These are phyloP conservation scores for Micromonas commoda DNA, from an alignment of 139 green algal species.

Conservation along the genomic window DNA sequence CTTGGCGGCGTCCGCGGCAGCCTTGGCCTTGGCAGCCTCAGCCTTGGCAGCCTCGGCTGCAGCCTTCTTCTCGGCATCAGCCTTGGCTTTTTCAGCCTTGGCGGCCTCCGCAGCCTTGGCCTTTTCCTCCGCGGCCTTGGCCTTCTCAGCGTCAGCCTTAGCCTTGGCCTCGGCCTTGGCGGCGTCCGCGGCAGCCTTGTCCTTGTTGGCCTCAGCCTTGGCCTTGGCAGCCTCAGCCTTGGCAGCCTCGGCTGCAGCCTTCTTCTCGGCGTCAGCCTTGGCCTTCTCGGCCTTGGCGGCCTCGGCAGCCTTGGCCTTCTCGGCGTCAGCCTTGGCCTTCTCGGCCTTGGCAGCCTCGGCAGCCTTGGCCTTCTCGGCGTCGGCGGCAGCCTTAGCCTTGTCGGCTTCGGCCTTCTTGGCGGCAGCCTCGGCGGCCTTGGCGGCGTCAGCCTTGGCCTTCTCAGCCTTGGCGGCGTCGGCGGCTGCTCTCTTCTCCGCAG, in stretches of 20 bases:
- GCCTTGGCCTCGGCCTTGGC: neutral
- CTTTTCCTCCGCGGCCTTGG: neutral
- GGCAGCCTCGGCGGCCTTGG: neutral
- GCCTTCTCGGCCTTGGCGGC: neutral
- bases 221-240: neutral
- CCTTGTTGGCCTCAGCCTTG: neutral
- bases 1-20: neutral
- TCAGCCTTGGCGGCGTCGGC: slow-evolving; percentile 4
- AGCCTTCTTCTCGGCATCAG: slow-evolving; percentile 2
- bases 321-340: neutral
- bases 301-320: neutral
- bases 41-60: neutral
- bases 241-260: neutral
- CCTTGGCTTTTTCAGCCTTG: neutral
- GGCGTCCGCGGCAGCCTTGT: neutral
- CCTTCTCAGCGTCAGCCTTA: no score
- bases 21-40: neutral
- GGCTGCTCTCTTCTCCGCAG: neutral
- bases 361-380: neutral
- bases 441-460: neutral
- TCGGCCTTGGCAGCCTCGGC: neutral
- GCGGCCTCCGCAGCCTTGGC: neutral
- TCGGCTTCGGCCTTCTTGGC: neutral
- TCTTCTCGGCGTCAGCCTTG: neutral
- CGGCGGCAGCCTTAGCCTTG: neutral